Evolutionary conservation across 768 basidiomycete genomes (phyloP), one percentile per base, ranked within the genome.

Genomic region (Kockovaella imperatae): DNA sequence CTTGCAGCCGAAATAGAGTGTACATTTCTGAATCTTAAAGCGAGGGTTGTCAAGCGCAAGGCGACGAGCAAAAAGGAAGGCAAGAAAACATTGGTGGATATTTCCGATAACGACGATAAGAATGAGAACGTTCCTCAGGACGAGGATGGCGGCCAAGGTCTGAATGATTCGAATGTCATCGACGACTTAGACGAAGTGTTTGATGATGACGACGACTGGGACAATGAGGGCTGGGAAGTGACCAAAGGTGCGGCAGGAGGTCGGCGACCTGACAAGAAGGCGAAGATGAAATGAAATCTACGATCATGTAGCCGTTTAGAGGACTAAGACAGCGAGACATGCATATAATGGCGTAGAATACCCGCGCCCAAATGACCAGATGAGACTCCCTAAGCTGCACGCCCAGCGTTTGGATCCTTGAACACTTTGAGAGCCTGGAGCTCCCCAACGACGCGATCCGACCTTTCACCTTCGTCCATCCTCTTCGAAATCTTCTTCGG

Each of bases 351-450:
- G n/a, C n/a, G n/a, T n/a, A n/a, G n/a, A n/a, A n/a, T n/a, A n/a
- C n/a, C n/a, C n/a, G n/a, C n/a, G n/a, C n/a, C n/a, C n/a, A n/a
- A n/a, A n/a, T n/a, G n/a, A n/a, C n/a, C 14, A 11, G 23, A 15
- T 5, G 29, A 39, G 11, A 14, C 21, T 44, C 13, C n/a, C 45
- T 30, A 57, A 24, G 59, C 59, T n/a, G 59, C 56, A 25, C 59
- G 36, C 5, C 59, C 59, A n/a, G 59, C 59, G n/a, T 50, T 54
- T 5, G 59, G 59, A 34, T 61, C 59, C 56, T 68, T 70, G 50
- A 56, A 66, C 20, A 70, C 64, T 41, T 52, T 57, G 47, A 70
- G 41, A 17, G 68, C 68, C 40, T 70, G 68, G 35, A 70, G 50
- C 34, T 70, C 68, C 11, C 68, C 68, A 4, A 70, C 60, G 6